A percentile compares a stretch with the other conserved stretches of the same genome.
Conservation (phyloP, 2,329 filamentous ascomycete species). For the Scedosporium minutisporum region DNA sequence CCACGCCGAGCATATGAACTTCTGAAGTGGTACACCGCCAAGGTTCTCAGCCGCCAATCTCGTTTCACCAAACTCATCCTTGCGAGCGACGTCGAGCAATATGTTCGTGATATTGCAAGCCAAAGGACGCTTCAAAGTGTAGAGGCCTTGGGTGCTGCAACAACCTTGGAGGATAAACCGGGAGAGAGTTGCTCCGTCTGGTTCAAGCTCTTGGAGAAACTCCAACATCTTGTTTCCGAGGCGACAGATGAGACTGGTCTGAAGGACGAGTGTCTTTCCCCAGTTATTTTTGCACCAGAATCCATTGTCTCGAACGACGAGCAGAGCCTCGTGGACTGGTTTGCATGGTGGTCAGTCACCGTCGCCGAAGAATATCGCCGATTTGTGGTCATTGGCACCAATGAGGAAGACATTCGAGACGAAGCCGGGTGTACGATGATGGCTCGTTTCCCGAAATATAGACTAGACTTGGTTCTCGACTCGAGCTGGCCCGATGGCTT, state of each 20-base stretch:
- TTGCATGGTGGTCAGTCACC: slow-evolving; percentile 45
- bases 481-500: slow-evolving; percentile 12
- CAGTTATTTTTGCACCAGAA: slow-evolving; percentile 35
- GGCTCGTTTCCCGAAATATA: slow-evolving; percentile 21
- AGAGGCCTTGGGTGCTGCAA: not conserved
- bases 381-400: slow-evolving; percentile 46
- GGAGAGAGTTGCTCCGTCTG: slow-evolving; percentile 9
- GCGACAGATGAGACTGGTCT: not conserved
- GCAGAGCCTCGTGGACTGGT: slow-evolving; percentile 54
- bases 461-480: slow-evolving; percentile 21
- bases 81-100: slow-evolving; percentile 18
- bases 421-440: not conserved
- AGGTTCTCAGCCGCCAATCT: not conserved
- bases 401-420: slow-evolving; percentile 11
- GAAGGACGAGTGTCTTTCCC: slow-evolving; percentile 22
- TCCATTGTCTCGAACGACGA: slow-evolving; percentile 49
- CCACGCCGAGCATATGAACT: slow-evolving; percentile 23
- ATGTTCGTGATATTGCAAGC: slow-evolving; percentile 17
- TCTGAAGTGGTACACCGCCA: slow-evolving; percentile 24
- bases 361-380: slow-evolving; percentile 41
- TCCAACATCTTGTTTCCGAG: not conserved
- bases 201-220: not conserved
- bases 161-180: no score
- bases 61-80: slow-evolving; percentile 18
- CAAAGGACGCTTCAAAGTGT: not conserved